phyloP scores from a whole-genome alignment of 352 stramenopile species.

The Pythium aquatile region DNA sequence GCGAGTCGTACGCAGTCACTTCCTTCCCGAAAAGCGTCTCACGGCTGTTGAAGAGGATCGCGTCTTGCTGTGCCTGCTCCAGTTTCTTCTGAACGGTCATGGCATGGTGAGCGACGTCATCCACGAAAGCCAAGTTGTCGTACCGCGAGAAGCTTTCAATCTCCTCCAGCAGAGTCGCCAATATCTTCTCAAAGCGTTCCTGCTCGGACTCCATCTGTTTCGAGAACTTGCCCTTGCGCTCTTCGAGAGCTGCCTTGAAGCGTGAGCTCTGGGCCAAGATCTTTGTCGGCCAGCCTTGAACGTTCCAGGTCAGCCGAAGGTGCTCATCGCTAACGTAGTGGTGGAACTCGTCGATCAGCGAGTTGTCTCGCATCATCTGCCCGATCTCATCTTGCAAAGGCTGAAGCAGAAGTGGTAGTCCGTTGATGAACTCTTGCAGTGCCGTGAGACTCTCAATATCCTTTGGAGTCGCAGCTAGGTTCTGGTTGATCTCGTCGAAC shows the following conservation, averaged over 20 bases:
- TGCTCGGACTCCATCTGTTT: constrained; percentile 95
- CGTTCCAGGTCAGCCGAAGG: constrained; percentile 86
- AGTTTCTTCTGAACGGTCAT: constrained; percentile 87
- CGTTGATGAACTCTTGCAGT: constrained; percentile 85
- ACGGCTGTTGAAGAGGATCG: constrained; percentile 91
- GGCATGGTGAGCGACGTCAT: constrained; percentile 86
- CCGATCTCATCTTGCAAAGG: constrained; percentile 79
- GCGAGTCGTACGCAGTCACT: constrained; percentile 86
- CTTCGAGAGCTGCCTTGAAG: constrained; percentile 74
- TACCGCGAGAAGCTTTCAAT: constrained; percentile 88
- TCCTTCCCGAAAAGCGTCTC: constrained; percentile 90
- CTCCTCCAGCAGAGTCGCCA: constrained; percentile 81
- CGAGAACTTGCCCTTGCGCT: constrained; percentile 86
- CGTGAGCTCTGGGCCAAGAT: constrained; percentile 78
- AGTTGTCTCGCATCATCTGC: constrained; percentile 79
- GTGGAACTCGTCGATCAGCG: constrained; percentile 78
- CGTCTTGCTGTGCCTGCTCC: constrained; percentile 88
- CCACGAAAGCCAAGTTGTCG: constrained; percentile 86
- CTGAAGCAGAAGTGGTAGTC: constrained; percentile 63
- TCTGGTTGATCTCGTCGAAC: constrained; percentile 88
- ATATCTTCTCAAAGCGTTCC: constrained; percentile 88
- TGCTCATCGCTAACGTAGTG: constrained; percentile 86
- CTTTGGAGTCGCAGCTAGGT: constrained; percentile 75
- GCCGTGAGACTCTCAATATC: constrained; percentile 91
- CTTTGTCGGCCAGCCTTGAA: constrained; percentile 89